Evolutionary conservation across 768 basidiomycete genomes (phyloP).

Genomic region (Tricholoma saponaceum): DNA sequence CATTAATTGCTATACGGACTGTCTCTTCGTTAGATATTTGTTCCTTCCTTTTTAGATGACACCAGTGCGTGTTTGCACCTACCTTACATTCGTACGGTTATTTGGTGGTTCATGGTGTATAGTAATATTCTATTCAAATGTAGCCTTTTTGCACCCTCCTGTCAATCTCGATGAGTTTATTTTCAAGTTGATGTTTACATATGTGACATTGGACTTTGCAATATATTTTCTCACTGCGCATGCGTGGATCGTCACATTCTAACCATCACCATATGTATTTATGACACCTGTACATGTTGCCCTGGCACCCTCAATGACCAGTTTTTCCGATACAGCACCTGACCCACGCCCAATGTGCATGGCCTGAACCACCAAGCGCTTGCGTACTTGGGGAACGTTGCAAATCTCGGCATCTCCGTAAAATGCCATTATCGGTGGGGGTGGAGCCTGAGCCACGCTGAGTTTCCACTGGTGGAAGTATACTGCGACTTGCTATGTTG

Average conservation of each 20-base stretch:
- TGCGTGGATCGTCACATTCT: too few relatives aligned
- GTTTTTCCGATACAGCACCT: neutral
- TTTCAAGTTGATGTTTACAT: too few relatives aligned
- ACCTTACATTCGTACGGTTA: neutral
- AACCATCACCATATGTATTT: too few relatives aligned
- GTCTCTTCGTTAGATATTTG: neutral
- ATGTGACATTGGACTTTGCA: too few relatives aligned
- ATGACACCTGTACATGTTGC: too few relatives aligned
- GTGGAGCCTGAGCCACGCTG: neutral
- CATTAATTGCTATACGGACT: neutral
- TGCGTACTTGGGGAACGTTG: neutral
- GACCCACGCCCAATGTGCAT: neutral
- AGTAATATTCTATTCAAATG: neutral
- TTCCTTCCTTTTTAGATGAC: neutral
- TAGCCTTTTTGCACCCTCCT: too few relatives aligned
- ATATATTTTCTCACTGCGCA: too few relatives aligned
- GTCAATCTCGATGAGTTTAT: too few relatives aligned
- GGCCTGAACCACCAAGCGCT: neutral
- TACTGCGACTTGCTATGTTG: neutral
- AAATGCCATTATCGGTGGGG: neutral
- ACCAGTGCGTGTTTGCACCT: neutral
- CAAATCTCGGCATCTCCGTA: neutral
- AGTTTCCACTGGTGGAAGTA: neutral
- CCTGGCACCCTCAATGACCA: neutral
- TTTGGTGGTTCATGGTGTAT: neutral